These are phyloP conservation scores for Vanderwaltozyma verrucispora DNA, from an alignment of 805 yeast genomes.

Conservation along the genomic window DNA sequence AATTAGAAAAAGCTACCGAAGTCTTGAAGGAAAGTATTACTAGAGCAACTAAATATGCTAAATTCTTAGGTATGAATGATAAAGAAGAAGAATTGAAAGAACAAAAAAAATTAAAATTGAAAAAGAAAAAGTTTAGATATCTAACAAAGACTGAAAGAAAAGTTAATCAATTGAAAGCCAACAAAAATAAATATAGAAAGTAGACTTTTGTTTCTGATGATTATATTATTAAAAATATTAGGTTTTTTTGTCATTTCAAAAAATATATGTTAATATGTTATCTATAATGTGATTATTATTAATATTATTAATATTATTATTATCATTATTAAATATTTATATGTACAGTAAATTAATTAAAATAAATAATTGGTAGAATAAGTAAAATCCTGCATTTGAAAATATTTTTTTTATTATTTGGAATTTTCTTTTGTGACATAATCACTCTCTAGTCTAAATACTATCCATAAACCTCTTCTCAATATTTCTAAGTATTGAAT, in stretches of 20 bases:
- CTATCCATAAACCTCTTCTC: slow-evolving; percentile 86
- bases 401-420: no score
- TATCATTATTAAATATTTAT: not conserved
- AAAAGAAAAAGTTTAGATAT: slow-evolving; percentile 81
- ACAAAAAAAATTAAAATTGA: slow-evolving; percentile 22
- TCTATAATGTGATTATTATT: no score
- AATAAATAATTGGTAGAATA: not conserved
- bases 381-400: no score
- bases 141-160: slow-evolving; percentile 72
- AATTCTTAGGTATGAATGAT: slow-evolving; percentile 44
- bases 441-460: slow-evolving; percentile 76
- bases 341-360: not conserved
- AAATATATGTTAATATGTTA: no score
- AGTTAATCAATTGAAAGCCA: slow-evolving; percentile 40
- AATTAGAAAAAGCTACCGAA: slow-evolving; percentile 54
- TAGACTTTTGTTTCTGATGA: no score
- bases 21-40: slow-evolving; percentile 64
- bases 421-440: slow-evolving; percentile 21
- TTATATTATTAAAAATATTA: no score
- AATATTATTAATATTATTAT: no score
- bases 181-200: slow-evolving; percentile 29
- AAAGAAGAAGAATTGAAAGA: slow-evolving; percentile 22
- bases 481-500: slow-evolving; percentile 66
- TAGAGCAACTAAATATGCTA: slow-evolving; percentile 78
- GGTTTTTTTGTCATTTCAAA: no score